Evolutionary conservation across 495 filamentous ascomycete genomes (phyloP).

Genomic region (Physcia stellaris): DNA sequence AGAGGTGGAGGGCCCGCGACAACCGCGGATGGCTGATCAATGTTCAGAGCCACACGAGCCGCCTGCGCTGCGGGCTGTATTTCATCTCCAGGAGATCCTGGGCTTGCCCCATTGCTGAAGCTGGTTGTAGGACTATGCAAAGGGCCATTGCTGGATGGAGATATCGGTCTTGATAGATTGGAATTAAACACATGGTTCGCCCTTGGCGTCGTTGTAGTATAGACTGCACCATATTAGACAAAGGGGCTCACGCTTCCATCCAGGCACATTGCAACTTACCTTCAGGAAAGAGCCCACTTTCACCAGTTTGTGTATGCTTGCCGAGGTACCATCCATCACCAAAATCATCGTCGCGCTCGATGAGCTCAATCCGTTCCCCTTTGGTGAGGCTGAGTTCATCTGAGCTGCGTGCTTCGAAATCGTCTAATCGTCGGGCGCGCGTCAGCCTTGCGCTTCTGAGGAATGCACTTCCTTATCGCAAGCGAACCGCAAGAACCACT

Average conservation of each 20-base stretch:
- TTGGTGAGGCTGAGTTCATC: conserved; percentile 85
- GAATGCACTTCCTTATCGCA: not conserved
- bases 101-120: too few species aligned
- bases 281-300: conserved; percentile 80
- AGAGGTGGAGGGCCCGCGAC: conserved; percentile 14
- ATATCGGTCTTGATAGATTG: too few species aligned
- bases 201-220: conserved; percentile 23
- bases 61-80: too few species aligned
- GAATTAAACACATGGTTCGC: conserved; percentile 11
- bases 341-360: conserved; percentile 95
- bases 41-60: too few species aligned
- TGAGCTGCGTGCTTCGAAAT: conserved; percentile 76
- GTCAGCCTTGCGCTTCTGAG: conserved; percentile 4
- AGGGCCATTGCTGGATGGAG: too few species aligned
- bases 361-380: conserved; percentile 78
- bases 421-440: conserved; percentile 33
- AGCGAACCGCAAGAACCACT: conserved; percentile 24
- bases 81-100: too few species aligned
- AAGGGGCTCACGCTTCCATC: not conserved
- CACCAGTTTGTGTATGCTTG: conserved; percentile 56
- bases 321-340: conserved; percentile 97
- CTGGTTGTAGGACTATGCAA: too few species aligned
- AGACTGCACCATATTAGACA: conserved; percentile 15
- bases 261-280: conserved; percentile 35
- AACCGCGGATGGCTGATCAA: too few species aligned